Conservation (phyloP, 495 filamentous ascomycete genomes). For the Pyrenopolyporus hunteri region DNA sequence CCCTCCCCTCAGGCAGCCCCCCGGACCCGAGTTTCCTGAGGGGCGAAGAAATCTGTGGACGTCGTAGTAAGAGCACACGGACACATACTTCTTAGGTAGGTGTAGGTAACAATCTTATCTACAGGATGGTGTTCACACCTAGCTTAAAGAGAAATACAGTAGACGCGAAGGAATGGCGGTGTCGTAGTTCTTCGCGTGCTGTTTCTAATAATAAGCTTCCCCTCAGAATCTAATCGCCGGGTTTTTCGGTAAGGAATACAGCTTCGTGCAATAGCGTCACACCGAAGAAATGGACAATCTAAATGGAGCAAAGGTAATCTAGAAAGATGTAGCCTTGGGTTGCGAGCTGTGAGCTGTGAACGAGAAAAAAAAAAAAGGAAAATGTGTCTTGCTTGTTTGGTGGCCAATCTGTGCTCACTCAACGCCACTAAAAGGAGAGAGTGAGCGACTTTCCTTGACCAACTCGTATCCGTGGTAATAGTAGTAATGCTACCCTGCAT, state of each 20-base stretch:
- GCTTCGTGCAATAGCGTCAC: conserved; percentile 5
- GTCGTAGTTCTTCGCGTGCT: conserved; percentile 1
- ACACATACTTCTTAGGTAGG: too few relatives aligned
- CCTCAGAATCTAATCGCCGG: conserved; percentile 11
- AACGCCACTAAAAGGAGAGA: background rate
- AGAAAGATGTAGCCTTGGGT: conserved; percentile 26
- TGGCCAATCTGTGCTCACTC: background rate
- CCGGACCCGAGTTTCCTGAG: conserved; percentile 1
- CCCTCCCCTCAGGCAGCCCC: too few relatives aligned
- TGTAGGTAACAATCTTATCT: too few relatives aligned
- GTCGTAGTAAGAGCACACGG: too few relatives aligned
- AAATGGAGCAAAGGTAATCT: conserved; percentile 19
- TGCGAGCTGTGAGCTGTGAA: conserved; percentile 18
- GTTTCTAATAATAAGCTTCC: conserved; percentile 29
- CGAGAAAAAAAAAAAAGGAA: too few relatives aligned
- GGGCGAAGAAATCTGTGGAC: background rate
- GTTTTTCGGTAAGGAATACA: conserved; percentile 12
- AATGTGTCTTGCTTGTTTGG: conserved; percentile 4
- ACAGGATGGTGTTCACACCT: background rate
- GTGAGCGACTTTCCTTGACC: conserved; percentile 6
- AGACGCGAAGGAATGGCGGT: conserved; percentile 26
- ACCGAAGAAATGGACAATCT: conserved; percentile 14
- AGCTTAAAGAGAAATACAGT: background rate
- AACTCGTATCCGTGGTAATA: conserved; percentile 33
- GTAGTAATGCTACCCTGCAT: conserved; percentile 26